These are phyloP conservation scores for Cryptococcus maquisensis DNA, from an alignment of 1,284 basidiomycete genomes.

Conservation along the genomic window DNA sequence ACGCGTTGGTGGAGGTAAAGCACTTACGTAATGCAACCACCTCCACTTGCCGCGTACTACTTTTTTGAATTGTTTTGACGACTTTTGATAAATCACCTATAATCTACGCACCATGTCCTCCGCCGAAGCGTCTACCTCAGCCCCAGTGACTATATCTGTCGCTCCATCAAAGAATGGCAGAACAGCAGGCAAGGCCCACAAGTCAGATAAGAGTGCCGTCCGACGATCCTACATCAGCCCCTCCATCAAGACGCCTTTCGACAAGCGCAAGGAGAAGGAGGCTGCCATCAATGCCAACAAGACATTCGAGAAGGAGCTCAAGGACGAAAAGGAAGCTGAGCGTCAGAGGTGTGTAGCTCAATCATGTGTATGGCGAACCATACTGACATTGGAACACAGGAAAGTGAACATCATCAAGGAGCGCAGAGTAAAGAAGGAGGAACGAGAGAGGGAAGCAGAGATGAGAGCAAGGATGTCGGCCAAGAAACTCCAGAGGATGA, in stretches of 20 bases:
- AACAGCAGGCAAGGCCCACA: constrained; percentile 45
- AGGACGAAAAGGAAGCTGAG: constrained; percentile 45
- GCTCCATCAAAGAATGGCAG: constrained; percentile 36
- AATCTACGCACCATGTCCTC: constrained; percentile 1
- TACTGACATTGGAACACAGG: constrained; percentile 14
- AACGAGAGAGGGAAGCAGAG: constrained; percentile 47
- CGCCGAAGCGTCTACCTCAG: constrained; percentile 4
- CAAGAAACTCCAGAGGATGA: constrained; percentile 50
- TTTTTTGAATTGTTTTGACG: no score
- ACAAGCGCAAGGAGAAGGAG: constrained; percentile 40
- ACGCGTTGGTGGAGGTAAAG: no score
- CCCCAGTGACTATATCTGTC: constrained; percentile 12
- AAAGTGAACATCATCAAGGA: constrained; percentile 44
- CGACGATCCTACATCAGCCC: constrained; percentile 36
- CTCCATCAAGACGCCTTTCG: constrained; percentile 40
- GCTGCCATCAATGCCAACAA: constrained; percentile 37
- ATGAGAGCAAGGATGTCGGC: constrained; percentile 48
- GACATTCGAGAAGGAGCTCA: constrained; percentile 46
- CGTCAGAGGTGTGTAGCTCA: constrained; percentile 37
- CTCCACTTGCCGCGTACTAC: no score
- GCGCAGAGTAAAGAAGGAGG: constrained; percentile 41
- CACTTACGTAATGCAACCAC: no score
- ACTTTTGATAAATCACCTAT: no score
- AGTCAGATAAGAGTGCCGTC: constrained; percentile 40
- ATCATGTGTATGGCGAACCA: no score